Evolutionary conservation across 768 basidiomycete species (phyloP), one percentile per base, ranked within the genome.

Genomic region (Suillus variegatus): DNA sequence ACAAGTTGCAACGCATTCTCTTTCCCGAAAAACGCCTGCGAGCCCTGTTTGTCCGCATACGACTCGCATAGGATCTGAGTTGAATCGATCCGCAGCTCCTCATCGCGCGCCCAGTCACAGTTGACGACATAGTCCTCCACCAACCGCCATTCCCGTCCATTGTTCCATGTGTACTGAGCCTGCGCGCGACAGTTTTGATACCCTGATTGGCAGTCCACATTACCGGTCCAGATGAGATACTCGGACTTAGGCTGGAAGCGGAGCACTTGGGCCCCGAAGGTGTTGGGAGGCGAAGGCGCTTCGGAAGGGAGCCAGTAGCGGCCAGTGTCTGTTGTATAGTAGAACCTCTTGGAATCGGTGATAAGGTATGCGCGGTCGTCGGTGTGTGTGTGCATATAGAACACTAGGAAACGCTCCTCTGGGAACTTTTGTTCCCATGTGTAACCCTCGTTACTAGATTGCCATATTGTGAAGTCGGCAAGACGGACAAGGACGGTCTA

Each of bases 401-500:
- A 91, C 0, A 85, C 88, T 43, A 97, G 78, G 81, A 98, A 92
- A 18, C 82, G 85, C 65, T 89, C 82, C 1, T 80, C 81, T 0
- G 86, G 82, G 72, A 75, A 79, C 16, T 89, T 82, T 65, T 87
- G 88, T 51, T 83, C 82, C 96, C 97, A 99, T 0, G 88, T 88
- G 77, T 94, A 95, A 1, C 97, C 97, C 77, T 99, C 96, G 73
- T 95, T 98, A 71, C 87, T 88, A 1, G 95, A 97, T 79, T 98
- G 95, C 94, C 94, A 99, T 62, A 99, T 82, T 0, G 86, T 83
- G 66, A 87, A 77, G 72, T 99, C 95, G 1, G 75, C 74, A 4
- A 97, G 84, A 7, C 93, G 89, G 47, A 93, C 88, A 40, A 99
- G 85, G 63, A 99, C 85, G 0, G 95, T 95, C 86, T 93, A 70